These are phyloP conservation scores for Monilinia fructigena DNA, from an alignment of 2,329 filamentous ascomycete species.

Conservation along the genomic window DNA sequence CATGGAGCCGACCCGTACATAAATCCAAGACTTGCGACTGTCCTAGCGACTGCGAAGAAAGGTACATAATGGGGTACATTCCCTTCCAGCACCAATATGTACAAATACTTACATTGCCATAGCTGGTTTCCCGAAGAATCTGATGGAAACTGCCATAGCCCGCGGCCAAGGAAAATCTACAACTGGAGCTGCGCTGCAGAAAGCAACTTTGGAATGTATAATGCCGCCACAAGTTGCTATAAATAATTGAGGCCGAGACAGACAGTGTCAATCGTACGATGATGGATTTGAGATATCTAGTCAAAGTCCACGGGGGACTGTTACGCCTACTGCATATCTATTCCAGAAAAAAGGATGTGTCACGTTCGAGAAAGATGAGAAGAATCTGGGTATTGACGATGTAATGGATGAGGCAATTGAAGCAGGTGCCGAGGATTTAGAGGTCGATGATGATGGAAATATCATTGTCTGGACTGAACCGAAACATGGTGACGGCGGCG, in stretches of 20 bases:
- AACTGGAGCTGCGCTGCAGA: constrained; percentile 73
- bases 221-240: constrained; percentile 69
- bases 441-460: constrained; percentile 64
- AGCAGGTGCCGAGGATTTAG: constrained; percentile 74
- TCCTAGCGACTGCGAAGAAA: constrained; percentile 78
- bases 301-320: constrained; percentile 68
- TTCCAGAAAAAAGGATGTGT: constrained; percentile 80
- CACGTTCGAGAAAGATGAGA: constrained; percentile 61
- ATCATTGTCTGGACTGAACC: constrained; percentile 72
- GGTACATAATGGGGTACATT: constrained; percentile 45
- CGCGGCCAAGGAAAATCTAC: constrained; percentile 82
- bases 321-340: constrained; percentile 76
- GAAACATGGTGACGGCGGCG: constrained; percentile 60
- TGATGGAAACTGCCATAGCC: constrained; percentile 82
- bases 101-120: constrained; percentile 29
- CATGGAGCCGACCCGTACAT: constrained; percentile 70
- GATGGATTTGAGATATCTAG: constrained; percentile 66
- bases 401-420: constrained; percentile 81
- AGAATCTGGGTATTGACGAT: constrained; percentile 57
- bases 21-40: constrained; percentile 73
- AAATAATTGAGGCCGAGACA: constrained; percentile 79
- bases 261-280: constrained; percentile 75
- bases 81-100: constrained; percentile 25
- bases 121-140: constrained; percentile 77
- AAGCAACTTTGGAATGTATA: constrained; percentile 75